These are phyloP conservation scores for Stephanodiscus minutulus DNA, from an alignment of 108 stramenopile species.

Conservation along the genomic window DNA sequence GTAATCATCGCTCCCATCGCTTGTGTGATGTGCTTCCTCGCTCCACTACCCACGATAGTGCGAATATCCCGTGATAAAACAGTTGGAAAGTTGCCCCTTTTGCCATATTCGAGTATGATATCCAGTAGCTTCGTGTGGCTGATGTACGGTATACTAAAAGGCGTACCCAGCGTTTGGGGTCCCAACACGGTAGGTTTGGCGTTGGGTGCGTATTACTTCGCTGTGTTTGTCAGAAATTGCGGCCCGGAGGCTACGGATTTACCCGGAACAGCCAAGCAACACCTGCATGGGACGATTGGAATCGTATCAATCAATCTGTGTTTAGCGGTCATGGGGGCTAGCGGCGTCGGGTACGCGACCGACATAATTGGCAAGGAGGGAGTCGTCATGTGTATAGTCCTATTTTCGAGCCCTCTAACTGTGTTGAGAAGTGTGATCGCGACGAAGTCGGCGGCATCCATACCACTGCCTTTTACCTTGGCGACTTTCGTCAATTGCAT, in stretches of 20 bases:
- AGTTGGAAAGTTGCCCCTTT: constrained; percentile 65
- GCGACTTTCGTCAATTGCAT: constrained; percentile 74
- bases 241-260: constrained; percentile 9
- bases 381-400: constrained; percentile 56
- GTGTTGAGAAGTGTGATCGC: constrained; percentile 66
- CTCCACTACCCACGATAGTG: constrained; percentile 68
- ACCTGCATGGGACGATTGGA: constrained; percentile 19
- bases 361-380: constrained; percentile 46
- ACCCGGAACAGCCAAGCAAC: constrained; percentile 35
- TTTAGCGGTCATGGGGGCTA: constrained; percentile 7
- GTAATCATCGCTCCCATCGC: constrained; percentile 16
- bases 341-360: constrained; percentile 22
- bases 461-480: constrained; percentile 84
- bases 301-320: constrained; percentile 30
- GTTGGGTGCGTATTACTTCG: constrained; percentile 32
- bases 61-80: constrained; percentile 56
- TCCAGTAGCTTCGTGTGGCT: constrained; percentile 50
- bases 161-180: constrained; percentile 16
- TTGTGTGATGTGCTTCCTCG: constrained; percentile 24
- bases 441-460: constrained; percentile 70
- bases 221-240: constrained; percentile 25
- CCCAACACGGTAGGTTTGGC: constrained; percentile 29
- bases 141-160: constrained; percentile 38
- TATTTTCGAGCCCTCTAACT: constrained; percentile 75
- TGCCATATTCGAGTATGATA: constrained; percentile 59